These are phyloP conservation scores for Lactuca sativa DNA, from an alignment of 129 eudicot species.

Conservation along the genomic window DNA sequence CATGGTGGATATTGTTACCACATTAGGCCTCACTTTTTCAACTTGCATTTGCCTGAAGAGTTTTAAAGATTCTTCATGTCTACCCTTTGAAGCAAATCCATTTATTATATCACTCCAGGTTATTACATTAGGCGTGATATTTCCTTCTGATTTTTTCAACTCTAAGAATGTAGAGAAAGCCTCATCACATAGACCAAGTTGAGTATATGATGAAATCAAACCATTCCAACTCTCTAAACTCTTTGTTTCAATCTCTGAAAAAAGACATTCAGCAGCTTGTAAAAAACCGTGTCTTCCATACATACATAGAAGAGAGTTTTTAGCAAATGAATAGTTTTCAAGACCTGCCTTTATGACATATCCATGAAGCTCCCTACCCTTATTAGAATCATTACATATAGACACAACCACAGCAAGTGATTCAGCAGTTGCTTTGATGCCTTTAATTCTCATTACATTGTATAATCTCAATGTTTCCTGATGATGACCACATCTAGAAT, in stretches of 20 bases:
- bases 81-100: conserved; percentile 56
- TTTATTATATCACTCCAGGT: conserved; percentile 70
- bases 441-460: conserved; percentile 48
- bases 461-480: conserved; percentile 49
- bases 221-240: conserved; percentile 73
- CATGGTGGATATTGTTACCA: conserved; percentile 45
- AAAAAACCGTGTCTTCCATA: conserved; percentile 58
- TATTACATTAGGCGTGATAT: conserved; percentile 50
- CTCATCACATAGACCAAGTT: conserved; percentile 66
- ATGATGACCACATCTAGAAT: conserved; percentile 49
- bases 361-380: conserved; percentile 58
- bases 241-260: conserved; percentile 43
- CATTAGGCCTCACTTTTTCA: conserved; percentile 51
- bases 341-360: conserved; percentile 50
- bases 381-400: conserved; percentile 39
- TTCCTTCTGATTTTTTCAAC: conserved; percentile 32
- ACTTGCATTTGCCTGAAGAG: conserved; percentile 65
- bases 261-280: conserved; percentile 44
- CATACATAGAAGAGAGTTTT: conserved; percentile 62
- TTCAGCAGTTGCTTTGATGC: conserved; percentile 47
- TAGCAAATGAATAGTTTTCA: conserved; percentile 49
- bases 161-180: conserved; percentile 49
- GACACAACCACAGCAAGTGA: conserved; percentile 72
- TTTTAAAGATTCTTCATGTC: conserved; percentile 49
- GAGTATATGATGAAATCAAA: conserved; percentile 64